A percentile compares a stretch with the other conserved stretches of the same genome.
These are phyloP conservation scores for Periconia sp. DNA, from an alignment of 2,329 filamentous ascomycete genomes.

Conservation along the genomic window DNA sequence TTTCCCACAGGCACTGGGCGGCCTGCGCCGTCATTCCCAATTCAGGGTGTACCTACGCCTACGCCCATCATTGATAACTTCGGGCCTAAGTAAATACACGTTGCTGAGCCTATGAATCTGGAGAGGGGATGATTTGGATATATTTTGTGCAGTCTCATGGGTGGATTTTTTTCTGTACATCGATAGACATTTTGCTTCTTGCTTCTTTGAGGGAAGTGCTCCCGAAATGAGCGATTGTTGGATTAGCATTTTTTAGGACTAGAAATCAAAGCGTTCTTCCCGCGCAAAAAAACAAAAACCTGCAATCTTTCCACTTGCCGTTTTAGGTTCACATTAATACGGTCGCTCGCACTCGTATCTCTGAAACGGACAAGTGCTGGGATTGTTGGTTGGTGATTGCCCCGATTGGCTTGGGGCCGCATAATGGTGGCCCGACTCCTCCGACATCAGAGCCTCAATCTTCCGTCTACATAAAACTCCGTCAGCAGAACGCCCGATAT, in stretches of 20 bases:
- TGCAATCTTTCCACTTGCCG: no score
- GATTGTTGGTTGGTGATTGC: no score
- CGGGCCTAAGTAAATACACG: background rate
- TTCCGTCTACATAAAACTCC: no score
- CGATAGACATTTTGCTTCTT: background rate
- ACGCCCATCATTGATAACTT: no score
- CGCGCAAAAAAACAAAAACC: no score
- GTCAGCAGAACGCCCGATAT: no score
- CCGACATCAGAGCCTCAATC: no score
- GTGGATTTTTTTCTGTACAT: background rate
- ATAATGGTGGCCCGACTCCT: no score
- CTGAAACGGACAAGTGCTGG: no score
- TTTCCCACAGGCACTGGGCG: background rate
- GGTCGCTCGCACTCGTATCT: no score
- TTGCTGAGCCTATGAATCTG: background rate
- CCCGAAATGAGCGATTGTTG: background rate
- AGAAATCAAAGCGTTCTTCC: background rate
- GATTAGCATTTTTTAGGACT: background rate
- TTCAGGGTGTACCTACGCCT: background rate
- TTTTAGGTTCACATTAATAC: no score
- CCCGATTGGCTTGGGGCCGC: no score
- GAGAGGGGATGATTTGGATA: background rate
- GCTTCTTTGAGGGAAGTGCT: slow-evolving; percentile 3
- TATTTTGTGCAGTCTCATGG: background rate
- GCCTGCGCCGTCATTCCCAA: background rate